These are phyloP conservation scores for Phytophthora macrochlamydospora DNA, from an alignment of 352 stramenopile genomes.

Conservation along the genomic window DNA sequence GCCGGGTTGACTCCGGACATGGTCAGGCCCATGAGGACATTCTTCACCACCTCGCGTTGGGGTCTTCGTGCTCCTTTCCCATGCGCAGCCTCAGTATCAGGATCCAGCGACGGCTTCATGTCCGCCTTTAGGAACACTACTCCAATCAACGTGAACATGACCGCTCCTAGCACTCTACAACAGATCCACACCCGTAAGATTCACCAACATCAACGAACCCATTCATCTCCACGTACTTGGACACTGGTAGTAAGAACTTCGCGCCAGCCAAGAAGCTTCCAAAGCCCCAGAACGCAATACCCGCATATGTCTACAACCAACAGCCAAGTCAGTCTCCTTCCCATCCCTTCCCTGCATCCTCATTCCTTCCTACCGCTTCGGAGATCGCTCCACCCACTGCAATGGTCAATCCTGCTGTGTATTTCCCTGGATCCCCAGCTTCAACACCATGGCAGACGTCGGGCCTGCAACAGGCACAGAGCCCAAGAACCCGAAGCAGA, in stretches of 20 bases:
- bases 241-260: constrained; percentile 83
- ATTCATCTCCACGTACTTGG: constrained; percentile 64
- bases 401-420: constrained; percentile 78
- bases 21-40: constrained; percentile 84
- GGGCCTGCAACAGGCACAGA: constrained; percentile 84
- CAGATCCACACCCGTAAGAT: neutral
- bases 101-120: constrained; percentile 75
- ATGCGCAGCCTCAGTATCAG: constrained; percentile 53
- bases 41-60: constrained; percentile 78
- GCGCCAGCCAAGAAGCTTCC: constrained; percentile 85
- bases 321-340: constrained; percentile 1
- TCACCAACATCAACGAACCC: neutral
- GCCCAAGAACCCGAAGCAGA: constrained; percentile 86
- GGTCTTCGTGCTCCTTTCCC: constrained; percentile 54
- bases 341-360: neutral
- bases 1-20: constrained; percentile 90
- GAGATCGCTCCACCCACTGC: constrained; percentile 83
- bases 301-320: constrained; percentile 75
- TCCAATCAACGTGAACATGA: constrained; percentile 87
- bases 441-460: constrained; percentile 89
- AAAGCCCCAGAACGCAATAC: constrained; percentile 90
- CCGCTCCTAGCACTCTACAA: constrained; percentile 74
- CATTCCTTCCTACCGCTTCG: constrained; percentile 58
- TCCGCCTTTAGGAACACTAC: constrained; percentile 84
- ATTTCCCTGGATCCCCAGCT: constrained; percentile 90